Base-by-base conservation (phyloP, 805 yeast genomes). In the Candida nanaspora region DNA sequence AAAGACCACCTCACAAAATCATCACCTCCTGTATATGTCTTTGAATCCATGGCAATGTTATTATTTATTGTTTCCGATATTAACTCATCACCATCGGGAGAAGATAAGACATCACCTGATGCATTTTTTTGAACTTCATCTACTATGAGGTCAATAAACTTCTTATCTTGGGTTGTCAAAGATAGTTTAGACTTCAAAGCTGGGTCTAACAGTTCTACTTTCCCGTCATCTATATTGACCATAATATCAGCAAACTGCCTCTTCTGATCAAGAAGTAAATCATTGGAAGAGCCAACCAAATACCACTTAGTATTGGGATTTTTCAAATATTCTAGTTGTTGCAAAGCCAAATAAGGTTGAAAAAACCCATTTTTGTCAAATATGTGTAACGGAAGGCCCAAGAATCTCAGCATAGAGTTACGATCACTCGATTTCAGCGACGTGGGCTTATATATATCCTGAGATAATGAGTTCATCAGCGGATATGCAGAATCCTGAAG, bases 281-380 rank as follows among this genome's bases (percentile, higher is more conserved):
- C 79, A 62, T 93, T 93, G 4, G 97, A 88, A 33, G 94, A 81
- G 1, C 98, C 98, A 37, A 86, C 74, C 55, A 86, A 64, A 49
- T 78, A 93, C 55, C 79, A 78, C 28, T 71, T 65, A 0, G 89
- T 73, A 38, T 70, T 73, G 1, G 67, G 64, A 18, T 73, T 70
- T 26, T 66, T 68, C 39, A 93, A 66, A 49, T 84, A 88, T 39
- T 83, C 84, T 41, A 91, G 65, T 55, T 91, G 98, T 59, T 91
- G 98, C 41, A 93, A 65, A 0, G 98, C 95, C n/a, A 89, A 71
- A 62, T 91, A 93, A 2, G 98, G 98, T 50, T 83, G 82, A 70
- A 94, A 89, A 44, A 91, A 71, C 1, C 94, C 88, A 34, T 94
- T 94, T 49, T 77, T 75, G 38, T 87, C 87, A 61, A 93, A 93